Evolutionary conservation across 345 rosid genomes (phyloP).

Genomic region (Linum trigynum): DNA sequence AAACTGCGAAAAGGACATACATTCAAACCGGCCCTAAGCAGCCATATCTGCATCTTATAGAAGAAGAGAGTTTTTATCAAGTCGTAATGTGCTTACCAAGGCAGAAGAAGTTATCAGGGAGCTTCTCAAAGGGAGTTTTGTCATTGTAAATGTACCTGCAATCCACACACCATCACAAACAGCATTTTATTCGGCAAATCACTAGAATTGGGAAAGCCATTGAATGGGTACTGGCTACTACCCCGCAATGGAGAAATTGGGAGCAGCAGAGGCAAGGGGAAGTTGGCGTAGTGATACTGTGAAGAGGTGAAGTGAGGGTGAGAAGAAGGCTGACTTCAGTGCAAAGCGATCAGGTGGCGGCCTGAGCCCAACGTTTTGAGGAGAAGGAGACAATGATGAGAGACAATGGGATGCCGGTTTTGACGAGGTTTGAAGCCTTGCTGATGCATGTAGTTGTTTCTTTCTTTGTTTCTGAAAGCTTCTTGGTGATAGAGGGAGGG

Average conservation of each 20-base stretch:
- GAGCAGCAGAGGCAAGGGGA: constrained; percentile 28
- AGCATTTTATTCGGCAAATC: not conserved
- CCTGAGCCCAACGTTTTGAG: too few relatives aligned
- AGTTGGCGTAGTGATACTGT: constrained; percentile 21
- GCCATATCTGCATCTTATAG: not conserved
- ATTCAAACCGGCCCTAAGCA: too few relatives aligned
- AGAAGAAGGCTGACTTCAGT: constrained; percentile 45
- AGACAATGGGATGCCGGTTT: too few relatives aligned
- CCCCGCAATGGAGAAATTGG: constrained; percentile 86
- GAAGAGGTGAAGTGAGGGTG: constrained; percentile 40
- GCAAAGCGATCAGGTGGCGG: constrained; percentile 30
- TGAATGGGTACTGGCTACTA: not conserved
- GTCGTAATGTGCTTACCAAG: constrained; percentile 39
- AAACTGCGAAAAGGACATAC: constrained; percentile 41
- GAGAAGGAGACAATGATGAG: too few relatives aligned
- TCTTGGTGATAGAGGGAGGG: too few relatives aligned
- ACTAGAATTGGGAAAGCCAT: not conserved
- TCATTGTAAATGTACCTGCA: constrained; percentile 82
- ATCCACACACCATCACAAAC: too few relatives aligned
- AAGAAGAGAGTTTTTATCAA: not conserved
- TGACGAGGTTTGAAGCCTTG: too few relatives aligned
- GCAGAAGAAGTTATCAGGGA: constrained; percentile 69
- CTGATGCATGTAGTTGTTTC: too few relatives aligned
- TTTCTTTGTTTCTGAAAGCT: too few relatives aligned
- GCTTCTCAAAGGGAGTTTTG: constrained; percentile 78